Evolutionary conservation across 2,329 filamentous ascomycete species (phyloP).

Genomic region (Pseudocercospora vitis): DNA sequence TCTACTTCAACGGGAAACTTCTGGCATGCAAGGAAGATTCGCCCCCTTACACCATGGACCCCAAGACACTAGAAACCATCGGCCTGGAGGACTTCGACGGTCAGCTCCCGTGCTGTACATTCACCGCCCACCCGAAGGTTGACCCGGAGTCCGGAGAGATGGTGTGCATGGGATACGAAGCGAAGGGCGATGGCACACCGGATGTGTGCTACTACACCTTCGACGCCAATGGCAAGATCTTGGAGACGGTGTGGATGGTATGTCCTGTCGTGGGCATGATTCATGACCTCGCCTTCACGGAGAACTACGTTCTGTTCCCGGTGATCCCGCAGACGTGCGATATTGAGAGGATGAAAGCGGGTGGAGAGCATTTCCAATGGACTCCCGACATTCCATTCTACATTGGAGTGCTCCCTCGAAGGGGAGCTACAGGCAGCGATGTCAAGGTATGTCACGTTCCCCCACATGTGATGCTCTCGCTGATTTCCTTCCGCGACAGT

Average conservation of each 20-base stretch:
- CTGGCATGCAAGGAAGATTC: slow-evolving; percentile 1
- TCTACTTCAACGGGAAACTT: slow-evolving; percentile 1
- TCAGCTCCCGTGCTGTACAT: neutral
- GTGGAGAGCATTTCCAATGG: neutral
- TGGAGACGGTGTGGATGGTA: neutral
- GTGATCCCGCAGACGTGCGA: neutral
- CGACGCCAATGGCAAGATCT: neutral
- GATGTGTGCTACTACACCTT: slow-evolving; percentile 1
- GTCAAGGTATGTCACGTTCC: neutral
- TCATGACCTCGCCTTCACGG: neutral
- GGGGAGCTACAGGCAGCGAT: neutral
- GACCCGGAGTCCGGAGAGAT: neutral
- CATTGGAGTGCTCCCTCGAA: neutral
- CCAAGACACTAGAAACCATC: neutral
- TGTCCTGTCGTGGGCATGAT: slow-evolving; percentile 1
- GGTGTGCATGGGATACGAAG: slow-evolving; percentile 1
- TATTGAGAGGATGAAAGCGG: neutral
- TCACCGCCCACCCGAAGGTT: neutral
- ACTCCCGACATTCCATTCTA: neutral
- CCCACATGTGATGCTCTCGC: neutral
- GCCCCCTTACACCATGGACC: neutral
- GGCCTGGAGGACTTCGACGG: neutral
- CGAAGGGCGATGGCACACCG: neutral
- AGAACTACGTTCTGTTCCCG: neutral
- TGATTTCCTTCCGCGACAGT: neutral